Percentiles rank a stretch among this genome's conserved stretches.
Conservation (phyloP, 768 basidiomycete genomes). For the Brasilioporus rufonigricans region DNA sequence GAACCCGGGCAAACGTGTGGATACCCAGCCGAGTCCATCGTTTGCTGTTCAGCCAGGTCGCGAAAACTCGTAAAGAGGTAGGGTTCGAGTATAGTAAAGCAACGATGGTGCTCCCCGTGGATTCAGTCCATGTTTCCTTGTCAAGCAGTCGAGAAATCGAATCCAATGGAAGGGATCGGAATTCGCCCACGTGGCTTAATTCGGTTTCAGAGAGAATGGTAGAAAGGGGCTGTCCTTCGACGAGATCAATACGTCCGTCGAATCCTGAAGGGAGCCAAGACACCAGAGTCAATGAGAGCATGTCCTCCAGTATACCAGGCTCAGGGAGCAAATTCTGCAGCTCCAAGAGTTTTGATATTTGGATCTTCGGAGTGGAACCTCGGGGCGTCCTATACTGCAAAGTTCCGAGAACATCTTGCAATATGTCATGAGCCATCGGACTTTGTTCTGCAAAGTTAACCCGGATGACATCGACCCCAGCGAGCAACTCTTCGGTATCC, state of each 20-base stretch:
- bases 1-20: slow-evolving; percentile 36
- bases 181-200: not conserved
- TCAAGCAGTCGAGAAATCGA: slow-evolving; percentile 39
- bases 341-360: slow-evolving; percentile 39
- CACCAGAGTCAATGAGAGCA: slow-evolving; percentile 44
- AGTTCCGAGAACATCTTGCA: slow-evolving; percentile 39
- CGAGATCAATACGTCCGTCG: slow-evolving; percentile 20
- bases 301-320: slow-evolving; percentile 42
- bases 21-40: slow-evolving; percentile 14
- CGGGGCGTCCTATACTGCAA: slow-evolving; percentile 18
- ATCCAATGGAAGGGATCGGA: slow-evolving; percentile 12
- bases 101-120: slow-evolving; percentile 43
- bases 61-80: slow-evolving; percentile 25
- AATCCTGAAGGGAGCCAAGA: slow-evolving; percentile 32
- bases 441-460: slow-evolving; percentile 2
- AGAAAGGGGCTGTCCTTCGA: slow-evolving; percentile 5
- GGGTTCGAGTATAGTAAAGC: slow-evolving; percentile 43
- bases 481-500: slow-evolving; percentile 38
- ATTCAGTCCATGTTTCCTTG: slow-evolving; percentile 41
- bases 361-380: slow-evolving; percentile 11
- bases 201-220: not conserved
- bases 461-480: slow-evolving; percentile 42
- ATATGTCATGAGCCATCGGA: slow-evolving; percentile 16
- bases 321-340: slow-evolving; percentile 35
- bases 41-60: slow-evolving; percentile 39